Evolutionary conservation across 2,329 filamentous ascomycete genomes (phyloP), one percentile per base, ranked within the genome.

Genomic region (Sarocladium kiliense): DNA sequence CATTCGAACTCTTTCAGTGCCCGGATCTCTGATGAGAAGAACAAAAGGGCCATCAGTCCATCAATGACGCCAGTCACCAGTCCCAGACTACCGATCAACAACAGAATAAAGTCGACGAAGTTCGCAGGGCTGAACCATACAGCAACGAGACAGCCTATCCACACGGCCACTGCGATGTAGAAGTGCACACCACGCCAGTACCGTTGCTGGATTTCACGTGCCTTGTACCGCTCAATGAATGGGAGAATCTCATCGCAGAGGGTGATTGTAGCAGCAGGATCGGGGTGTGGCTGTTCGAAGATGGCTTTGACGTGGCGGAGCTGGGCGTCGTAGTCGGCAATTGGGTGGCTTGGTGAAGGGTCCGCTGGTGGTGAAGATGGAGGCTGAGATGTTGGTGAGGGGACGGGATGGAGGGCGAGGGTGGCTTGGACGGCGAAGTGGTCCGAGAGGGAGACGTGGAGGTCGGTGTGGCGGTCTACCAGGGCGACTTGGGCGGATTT

Each of bases 371-470:
- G 61, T 26, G 62, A 63, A 47, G 41, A 27, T 25, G 50, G 32
- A 36, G 54, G 26, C n/a, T 42, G 39, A 27, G 30, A 21, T 9
- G 37, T n/a, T n/a, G n/a, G 32, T 16, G 37, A 34, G 58, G 47
- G 19, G 66, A 58, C 27, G 69, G 63, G 1, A 66, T 78, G 74
- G 12, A 80, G 77, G 3, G 74, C 71, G 10, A 97, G 77, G 0
- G 89, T 91, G 5, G 89, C 86, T 67, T 93, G 88, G 54, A 97
- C 88, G 21, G 90, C 91, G 69, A 97, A 97, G 69, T 97, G 94
- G 66, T 99, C 93, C 63, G 91, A 97, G 25, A 97, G 78, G 1
- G 91, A 96, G 72, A 91, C 96, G 59, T 84, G 80, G 1, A 97
- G 77, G 1, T 81, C 82, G 0, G 91, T 89, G 69, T 97, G 92